A percentile compares a stretch with the other conserved stretches of the same genome.
Conservation (phyloP, 805 yeast species). For the Starmerella asiatica region DNA sequence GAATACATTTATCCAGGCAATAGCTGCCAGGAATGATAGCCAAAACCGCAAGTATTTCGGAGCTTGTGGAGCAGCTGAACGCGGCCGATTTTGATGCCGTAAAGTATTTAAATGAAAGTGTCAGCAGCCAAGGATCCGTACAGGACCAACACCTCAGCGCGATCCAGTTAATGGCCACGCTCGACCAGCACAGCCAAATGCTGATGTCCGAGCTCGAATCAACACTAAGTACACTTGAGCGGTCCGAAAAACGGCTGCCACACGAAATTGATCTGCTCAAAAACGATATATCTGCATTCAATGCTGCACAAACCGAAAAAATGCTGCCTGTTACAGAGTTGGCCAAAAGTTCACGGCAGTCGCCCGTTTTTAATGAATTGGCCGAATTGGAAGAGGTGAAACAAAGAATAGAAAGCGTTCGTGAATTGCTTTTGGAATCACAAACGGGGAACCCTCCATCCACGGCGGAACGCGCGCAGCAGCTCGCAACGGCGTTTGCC, state of each 20-base stretch:
- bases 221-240: slow-evolving; percentile 20
- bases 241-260: slow-evolving; percentile 22
- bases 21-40: no score
- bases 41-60: slow-evolving; percentile 6
- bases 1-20: no score
- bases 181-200: slow-evolving; percentile 24
- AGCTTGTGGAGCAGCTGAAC: slow-evolving; percentile 20
- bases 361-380: slow-evolving; percentile 18
- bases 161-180: slow-evolving; percentile 23
- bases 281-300: slow-evolving; percentile 22
- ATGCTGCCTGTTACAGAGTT: slow-evolving; percentile 10
- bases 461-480: slow-evolving; percentile 4
- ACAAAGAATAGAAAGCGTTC: slow-evolving; percentile 21
- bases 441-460: neutral
- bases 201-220: slow-evolving; percentile 23
- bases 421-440: slow-evolving; percentile 14
- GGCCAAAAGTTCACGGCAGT: slow-evolving; percentile 5
- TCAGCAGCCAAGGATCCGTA: slow-evolving; percentile 16
- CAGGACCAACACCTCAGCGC: slow-evolving; percentile 22
- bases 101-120: slow-evolving; percentile 18
- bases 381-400: slow-evolving; percentile 20
- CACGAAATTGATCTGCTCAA: slow-evolving; percentile 27
- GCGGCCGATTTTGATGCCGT: slow-evolving; percentile 24
- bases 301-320: slow-evolving; percentile 15
- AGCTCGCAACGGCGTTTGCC: slow-evolving; percentile 13